Evolutionary conservation across 257 asterid genomes (phyloP), one percentile per base, ranked within the genome.

Genomic region (Scutellaria galericulata): DNA sequence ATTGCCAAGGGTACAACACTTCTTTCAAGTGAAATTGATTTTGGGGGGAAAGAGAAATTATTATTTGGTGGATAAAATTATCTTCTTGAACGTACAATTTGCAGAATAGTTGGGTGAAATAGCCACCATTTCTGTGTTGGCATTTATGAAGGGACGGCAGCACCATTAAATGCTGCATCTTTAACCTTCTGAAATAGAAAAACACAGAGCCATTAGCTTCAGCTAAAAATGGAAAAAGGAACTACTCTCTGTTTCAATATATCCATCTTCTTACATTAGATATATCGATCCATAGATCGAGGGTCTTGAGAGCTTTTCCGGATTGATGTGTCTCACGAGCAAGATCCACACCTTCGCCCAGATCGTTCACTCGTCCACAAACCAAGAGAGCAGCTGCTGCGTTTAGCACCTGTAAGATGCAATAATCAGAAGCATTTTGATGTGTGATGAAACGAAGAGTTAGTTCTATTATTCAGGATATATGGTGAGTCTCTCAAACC

Each of bases 341-440:
- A 58, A 85, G 81, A 20, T 81, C 77, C 24, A 95, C 98, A 39
- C 97, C 98, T 70, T 86, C 93, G 8, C 71, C 83, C 46, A 95
- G 86, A 76, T 76, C 80, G 40, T 75, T 65, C 18, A 87, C 97
- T 5, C 6, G 71, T 9, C 98, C 99, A 9, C 95, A 79, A 2
- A 92, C 99, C 76, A 95, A 78, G 35, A 92, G 88, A 15, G 98
- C 97, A 6, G 98, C 97, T 59, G 95, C 96, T 6, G 98, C 97
- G 61, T 95, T 95, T 64, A 95, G 80, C 56, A 88, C 88, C 99
- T 95, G 84, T n/a, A 3, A 7, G 24, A 78, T 50, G 39, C 57
- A 20, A 51, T 41, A 12, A 60, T 53, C 44, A 72, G 22, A 60
- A 57, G 46, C 20, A n/a, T 62, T 51, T 7, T 12, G 5, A 58